These are phyloP conservation scores for Fagus crenata DNA, from an alignment of 306 rosid species.

Conservation along the genomic window DNA sequence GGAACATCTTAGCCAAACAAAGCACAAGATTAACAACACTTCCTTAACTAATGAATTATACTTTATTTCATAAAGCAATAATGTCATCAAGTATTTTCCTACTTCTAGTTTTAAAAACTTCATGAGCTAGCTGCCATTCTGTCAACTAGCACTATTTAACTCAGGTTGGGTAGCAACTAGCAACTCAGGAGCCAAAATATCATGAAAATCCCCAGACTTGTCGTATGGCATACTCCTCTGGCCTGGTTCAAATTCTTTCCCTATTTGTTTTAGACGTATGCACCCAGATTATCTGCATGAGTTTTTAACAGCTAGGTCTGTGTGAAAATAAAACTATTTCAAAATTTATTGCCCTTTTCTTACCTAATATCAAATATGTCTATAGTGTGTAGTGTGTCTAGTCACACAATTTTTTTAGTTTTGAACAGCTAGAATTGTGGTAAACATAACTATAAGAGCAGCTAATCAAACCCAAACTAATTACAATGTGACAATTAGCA, in stretches of 20 bases:
- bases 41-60: neutral
- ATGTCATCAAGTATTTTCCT: neutral
- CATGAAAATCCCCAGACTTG: neutral
- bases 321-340: neutral
- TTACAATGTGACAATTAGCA: slow-evolving; percentile 10
- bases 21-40: neutral
- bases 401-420: neutral
- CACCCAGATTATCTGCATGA: neutral
- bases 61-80: neutral
- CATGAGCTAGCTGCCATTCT: neutral
- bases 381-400: neutral
- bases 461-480: neutral
- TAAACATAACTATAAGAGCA: neutral
- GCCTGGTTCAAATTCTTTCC: neutral
- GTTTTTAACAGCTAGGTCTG: neutral
- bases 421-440: neutral
- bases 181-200: neutral
- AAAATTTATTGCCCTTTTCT: neutral
- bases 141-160: neutral
- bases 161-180: neutral
- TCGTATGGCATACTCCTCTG: neutral
- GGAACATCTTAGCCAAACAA: neutral
- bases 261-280: neutral
- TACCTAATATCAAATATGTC: neutral
- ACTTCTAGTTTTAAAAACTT: neutral